phyloP scores from a whole-genome alignment of 345 rosid species.

The Hibiscus syriacus region DNA sequence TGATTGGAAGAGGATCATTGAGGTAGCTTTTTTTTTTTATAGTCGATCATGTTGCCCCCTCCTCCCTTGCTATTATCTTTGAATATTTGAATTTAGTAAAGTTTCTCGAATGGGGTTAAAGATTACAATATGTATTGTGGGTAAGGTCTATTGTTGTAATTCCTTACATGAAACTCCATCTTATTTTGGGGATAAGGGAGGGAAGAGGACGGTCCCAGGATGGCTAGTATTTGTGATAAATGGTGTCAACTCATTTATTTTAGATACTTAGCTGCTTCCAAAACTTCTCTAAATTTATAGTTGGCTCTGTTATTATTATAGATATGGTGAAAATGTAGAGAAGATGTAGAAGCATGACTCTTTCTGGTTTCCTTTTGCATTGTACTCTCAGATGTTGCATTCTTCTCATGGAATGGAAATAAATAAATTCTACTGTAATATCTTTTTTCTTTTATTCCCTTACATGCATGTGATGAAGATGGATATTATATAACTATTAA shows the following conservation, averaged over 20 bases:
- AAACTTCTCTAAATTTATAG: background rate
- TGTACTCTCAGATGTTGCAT: background rate
- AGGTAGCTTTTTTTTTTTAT: constrained; percentile 42
- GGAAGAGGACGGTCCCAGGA: background rate
- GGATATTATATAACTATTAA: constrained; percentile 2
- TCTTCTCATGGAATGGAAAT: background rate
- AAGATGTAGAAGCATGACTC: constrained; percentile 5
- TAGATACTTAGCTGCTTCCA: background rate
- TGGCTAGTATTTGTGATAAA: background rate
- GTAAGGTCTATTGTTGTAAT: background rate
- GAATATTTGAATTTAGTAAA: background rate
- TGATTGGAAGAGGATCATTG: constrained; percentile 85
- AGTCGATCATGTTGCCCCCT: background rate
- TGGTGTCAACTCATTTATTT: background rate
- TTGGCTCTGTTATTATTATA: background rate
- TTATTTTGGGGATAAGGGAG: background rate
- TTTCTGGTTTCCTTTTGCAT: background rate
- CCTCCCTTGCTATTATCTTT: background rate
- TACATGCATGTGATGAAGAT: background rate
- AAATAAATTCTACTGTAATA: background rate
- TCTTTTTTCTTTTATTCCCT: background rate
- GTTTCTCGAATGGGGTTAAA: background rate
- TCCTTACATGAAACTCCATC: constrained; percentile 1
- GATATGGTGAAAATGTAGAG: background rate
- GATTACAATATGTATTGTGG: background rate